Evolutionary conservation across 495 filamentous ascomycete species (phyloP).

Genomic region (Penicillium samsonianum): DNA sequence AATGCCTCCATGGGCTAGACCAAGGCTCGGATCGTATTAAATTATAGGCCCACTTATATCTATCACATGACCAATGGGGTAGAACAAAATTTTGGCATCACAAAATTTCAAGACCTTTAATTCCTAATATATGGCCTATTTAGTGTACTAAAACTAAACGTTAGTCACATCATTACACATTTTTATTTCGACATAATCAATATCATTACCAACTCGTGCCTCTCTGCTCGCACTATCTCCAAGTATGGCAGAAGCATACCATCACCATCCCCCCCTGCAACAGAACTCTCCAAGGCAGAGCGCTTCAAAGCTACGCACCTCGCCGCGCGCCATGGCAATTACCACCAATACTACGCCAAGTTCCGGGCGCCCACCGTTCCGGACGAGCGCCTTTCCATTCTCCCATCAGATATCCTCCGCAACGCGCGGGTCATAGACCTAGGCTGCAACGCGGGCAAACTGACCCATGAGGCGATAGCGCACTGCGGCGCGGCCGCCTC

Average conservation of each 20-base stretch:
- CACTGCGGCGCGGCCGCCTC: constrained; percentile 28
- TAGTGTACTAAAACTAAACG: constrained; percentile 16
- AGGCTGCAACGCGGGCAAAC: constrained; percentile 33
- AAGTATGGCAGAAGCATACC: constrained; percentile 29
- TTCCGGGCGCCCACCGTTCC: constrained; percentile 31
- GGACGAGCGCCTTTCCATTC: constrained; percentile 33
- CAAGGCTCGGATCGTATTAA: no score
- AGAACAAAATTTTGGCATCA: no score
- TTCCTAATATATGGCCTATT: constrained; percentile 15
- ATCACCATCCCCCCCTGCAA: constrained; percentile 15
- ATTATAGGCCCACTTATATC: not conserved
- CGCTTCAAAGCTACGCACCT: constrained; percentile 37
- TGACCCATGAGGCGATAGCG: constrained; percentile 31
- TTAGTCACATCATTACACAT: constrained; percentile 14
- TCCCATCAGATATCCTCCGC: constrained; percentile 31
- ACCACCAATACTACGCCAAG: constrained; percentile 37
- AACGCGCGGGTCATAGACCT: constrained; percentile 33
- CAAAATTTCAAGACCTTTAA: constrained; percentile 22
- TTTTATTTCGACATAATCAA: constrained; percentile 20
- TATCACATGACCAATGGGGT: constrained; percentile 4
- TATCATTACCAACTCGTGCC: constrained; percentile 12
- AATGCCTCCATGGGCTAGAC: constrained; percentile 7
- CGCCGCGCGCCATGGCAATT: constrained; percentile 34
- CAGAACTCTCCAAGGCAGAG: constrained; percentile 31
- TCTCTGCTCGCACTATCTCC: constrained; percentile 15